Evolutionary conservation across 352 stramenopile genomes (phyloP), one percentile per base, ranked within the genome.

Genomic region (Pythium sukuiense): DNA sequence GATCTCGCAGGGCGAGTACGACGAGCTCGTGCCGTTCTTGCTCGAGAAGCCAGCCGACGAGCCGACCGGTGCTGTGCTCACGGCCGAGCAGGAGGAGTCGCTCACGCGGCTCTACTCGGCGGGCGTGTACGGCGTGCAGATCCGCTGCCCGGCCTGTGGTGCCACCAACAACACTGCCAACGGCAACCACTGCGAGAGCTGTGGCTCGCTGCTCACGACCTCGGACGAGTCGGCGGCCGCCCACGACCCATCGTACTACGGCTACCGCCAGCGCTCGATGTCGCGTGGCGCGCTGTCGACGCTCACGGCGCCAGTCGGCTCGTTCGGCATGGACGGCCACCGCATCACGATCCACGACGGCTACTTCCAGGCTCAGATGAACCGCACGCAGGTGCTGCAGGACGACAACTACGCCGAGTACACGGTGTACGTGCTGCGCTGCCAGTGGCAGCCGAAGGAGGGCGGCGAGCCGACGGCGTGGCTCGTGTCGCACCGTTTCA

Each of bases 401-500:
- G 87, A 96, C 71, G 87, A 94, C 76, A 96, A 93, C 73, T 96
- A 92, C 58, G 84, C 81, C 39, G 85, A 96, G 63, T 96, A 96
- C 76, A 96, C 87, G 30, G 87, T 93, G 58, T 96, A 96, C 65
- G 87, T 96, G 64, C 72, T 96, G 54, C 84, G 84, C 58, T 96
- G 87, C 65, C 72, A 90, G 64, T 96, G 85, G 85, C 84, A 94
- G 63, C 71, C 85, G 2, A 88, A 87, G 53, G 85, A 90, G 26
- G 65, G 66, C 2, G 60, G 58, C 8, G 73, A 88, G 54, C 69
- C 77, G 2, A 88, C 79, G 18, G 79, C 78, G 55, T 90, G 80
- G 81, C 72, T 90, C 35, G 80, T 90, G 35, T 90, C 81, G 67
- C 80, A 90, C 63, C 81, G 81, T 30, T 90, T 90, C 61, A 87